These are phyloP conservation scores for Fremontodendron californicum DNA, from an alignment of 345 rosid species.

Conservation along the genomic window DNA sequence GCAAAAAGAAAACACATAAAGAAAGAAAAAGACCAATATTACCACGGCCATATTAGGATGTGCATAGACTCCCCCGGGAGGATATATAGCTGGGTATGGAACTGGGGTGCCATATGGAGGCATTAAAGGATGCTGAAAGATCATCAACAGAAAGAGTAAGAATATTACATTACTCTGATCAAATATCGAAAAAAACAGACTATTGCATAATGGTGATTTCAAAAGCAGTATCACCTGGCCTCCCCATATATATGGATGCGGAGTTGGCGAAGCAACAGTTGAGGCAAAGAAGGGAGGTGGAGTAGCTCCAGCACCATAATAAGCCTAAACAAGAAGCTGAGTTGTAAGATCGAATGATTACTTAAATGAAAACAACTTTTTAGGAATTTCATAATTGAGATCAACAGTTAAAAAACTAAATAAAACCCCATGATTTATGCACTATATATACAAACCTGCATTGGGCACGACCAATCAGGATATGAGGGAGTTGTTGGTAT, in stretches of 20 bases:
- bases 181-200: not conserved
- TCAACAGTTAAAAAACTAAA: not conserved
- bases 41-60: slow-evolving; percentile 84
- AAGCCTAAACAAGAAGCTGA: slow-evolving; percentile 55
- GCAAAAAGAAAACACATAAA: not conserved
- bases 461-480: slow-evolving; percentile 82
- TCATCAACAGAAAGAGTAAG: slow-evolving; percentile 11
- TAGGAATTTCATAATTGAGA: slow-evolving; percentile 15
- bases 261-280: slow-evolving; percentile 78
- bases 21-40: slow-evolving; percentile 6
- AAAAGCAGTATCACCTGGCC: slow-evolving; percentile 59
- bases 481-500: slow-evolving; percentile 60
- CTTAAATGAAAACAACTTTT: not conserved
- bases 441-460: slow-evolving; percentile 72
- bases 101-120: slow-evolving; percentile 91
- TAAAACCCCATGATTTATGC: not conserved
- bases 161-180: slow-evolving; percentile 3
- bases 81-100: slow-evolving; percentile 89
- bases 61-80: slow-evolving; percentile 85
- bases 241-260: slow-evolving; percentile 90
- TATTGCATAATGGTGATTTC: not conserved
- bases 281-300: slow-evolving; percentile 85
- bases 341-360: slow-evolving; percentile 18
- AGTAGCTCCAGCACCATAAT: slow-evolving; percentile 82
- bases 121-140: slow-evolving; percentile 77